A percentile compares a stretch with the other conserved stretches of the same genome.
phyloP scores from a whole-genome alignment of 352 stramenopile genomes.

The Phytophthora ramorum region DNA sequence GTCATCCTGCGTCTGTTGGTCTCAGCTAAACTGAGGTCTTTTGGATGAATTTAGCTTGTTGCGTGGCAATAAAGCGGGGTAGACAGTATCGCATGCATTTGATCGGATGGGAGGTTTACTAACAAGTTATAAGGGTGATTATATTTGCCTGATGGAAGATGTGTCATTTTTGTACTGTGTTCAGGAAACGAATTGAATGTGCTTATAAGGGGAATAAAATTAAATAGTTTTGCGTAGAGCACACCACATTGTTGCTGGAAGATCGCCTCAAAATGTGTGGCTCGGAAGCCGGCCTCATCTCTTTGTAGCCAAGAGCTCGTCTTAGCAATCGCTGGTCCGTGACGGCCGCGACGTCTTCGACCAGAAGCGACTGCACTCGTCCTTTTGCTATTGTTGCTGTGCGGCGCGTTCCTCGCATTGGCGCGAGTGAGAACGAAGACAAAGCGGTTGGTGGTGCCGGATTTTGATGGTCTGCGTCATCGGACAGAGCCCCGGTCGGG shows the following conservation, averaged over 20 bases:
- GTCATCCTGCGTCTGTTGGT: constrained; percentile 22
- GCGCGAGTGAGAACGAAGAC: background rate
- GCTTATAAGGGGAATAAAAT: background rate
- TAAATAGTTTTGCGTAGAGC: background rate
- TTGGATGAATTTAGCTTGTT: background rate
- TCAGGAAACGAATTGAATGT: background rate
- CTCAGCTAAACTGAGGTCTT: background rate
- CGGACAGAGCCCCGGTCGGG: constrained; percentile 18
- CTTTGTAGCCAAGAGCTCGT: constrained; percentile 30
- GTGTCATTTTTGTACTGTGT: no score
- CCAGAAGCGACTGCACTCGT: constrained; percentile 4
- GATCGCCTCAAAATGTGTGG: constrained; percentile 36
- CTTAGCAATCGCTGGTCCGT: constrained; percentile 19
- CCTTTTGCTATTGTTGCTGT: background rate
- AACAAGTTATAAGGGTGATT: no score
- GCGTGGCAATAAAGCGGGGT: background rate
- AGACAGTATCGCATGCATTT: background rate
- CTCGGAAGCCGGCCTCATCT: constrained; percentile 22
- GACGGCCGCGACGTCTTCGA: background rate
- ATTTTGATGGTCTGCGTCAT: constrained; percentile 24
- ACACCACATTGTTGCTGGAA: constrained; percentile 27
- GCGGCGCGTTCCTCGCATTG: background rate
- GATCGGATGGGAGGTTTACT: no score
- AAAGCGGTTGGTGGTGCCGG: constrained; percentile 11
- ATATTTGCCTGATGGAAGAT: no score